Evolutionary conservation across 2,329 filamentous ascomycete species (phyloP).

Genomic region (Hymenoscyphus occultus): DNA sequence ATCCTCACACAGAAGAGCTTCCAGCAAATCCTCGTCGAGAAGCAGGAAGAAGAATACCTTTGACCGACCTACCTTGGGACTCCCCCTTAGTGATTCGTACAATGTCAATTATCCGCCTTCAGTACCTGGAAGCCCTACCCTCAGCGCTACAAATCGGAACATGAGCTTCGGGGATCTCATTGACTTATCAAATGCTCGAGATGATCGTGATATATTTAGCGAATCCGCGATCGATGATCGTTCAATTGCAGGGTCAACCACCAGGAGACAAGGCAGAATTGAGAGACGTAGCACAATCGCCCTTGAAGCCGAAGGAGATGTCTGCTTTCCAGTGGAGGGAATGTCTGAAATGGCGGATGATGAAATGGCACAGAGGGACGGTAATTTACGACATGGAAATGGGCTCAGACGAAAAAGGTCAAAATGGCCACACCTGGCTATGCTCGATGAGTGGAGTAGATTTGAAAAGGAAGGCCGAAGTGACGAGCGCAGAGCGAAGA

Average conservation of each 20-base stretch:
- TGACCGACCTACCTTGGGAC: slow-evolving; percentile 27
- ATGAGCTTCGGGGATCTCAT: slow-evolving; percentile 67
- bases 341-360: slow-evolving; percentile 81
- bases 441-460: slow-evolving; percentile 84
- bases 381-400: slow-evolving; percentile 34
- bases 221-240: slow-evolving; percentile 33
- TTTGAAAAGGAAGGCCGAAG: slow-evolving; percentile 87
- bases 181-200: slow-evolving; percentile 48
- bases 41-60: slow-evolving; percentile 38
- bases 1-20: slow-evolving; percentile 38
- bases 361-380: slow-evolving; percentile 54
- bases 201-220: slow-evolving; percentile 21
- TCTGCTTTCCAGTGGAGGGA: slow-evolving; percentile 81
- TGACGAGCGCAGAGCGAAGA: slow-evolving; percentile 80
- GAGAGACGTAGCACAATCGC: slow-evolving; percentile 55
- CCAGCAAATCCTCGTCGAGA: slow-evolving; percentile 44
- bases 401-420: slow-evolving; percentile 53
- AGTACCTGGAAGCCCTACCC: slow-evolving; percentile 58
- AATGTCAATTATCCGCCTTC: slow-evolving; percentile 70
- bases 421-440: slow-evolving; percentile 81
- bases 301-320: slow-evolving; percentile 74
- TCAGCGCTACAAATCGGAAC: slow-evolving; percentile 49
- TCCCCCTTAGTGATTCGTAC: slow-evolving; percentile 43
- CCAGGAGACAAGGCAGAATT: slow-evolving; percentile 27
- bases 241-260: slow-evolving; percentile 29